Evolutionary conservation across 2,329 filamentous ascomycete genomes (phyloP).

Genomic region (Penicillium occitanis): DNA sequence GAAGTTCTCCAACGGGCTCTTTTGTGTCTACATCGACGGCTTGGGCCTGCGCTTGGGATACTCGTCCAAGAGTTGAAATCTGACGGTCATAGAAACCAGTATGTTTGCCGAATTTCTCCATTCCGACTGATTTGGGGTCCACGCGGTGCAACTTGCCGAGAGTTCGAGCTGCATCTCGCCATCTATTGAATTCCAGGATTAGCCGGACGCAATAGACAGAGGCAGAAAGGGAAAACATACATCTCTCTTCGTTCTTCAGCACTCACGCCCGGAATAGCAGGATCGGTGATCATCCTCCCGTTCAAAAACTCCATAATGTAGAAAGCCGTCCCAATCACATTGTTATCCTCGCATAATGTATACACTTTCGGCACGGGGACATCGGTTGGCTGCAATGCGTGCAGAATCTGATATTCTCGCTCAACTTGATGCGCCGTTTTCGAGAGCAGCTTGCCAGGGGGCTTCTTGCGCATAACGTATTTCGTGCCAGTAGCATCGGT

Average conservation of each 20-base stretch:
- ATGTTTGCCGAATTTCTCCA: slow-evolving; percentile 71
- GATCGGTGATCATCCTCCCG: slow-evolving; percentile 89
- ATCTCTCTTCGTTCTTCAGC: slow-evolving; percentile 70
- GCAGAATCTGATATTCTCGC: slow-evolving; percentile 87
- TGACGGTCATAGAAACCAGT: slow-evolving; percentile 83
- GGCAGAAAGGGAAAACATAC: slow-evolving; percentile 40
- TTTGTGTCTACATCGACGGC: slow-evolving; percentile 75
- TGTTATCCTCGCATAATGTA: slow-evolving; percentile 79
- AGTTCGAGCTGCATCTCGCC: slow-evolving; percentile 78
- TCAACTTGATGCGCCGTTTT: slow-evolving; percentile 96
- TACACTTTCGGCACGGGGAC: slow-evolving; percentile 84
- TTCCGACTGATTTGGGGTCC: slow-evolving; percentile 62
- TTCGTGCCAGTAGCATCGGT: slow-evolving; percentile 67
- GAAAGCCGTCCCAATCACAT: slow-evolving; percentile 83
- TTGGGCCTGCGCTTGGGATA: slow-evolving; percentile 74
- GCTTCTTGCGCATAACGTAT: slow-evolving; percentile 96
- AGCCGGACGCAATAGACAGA: not conserved
- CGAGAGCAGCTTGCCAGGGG: slow-evolving; percentile 87
- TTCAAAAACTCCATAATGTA: slow-evolving; percentile 97
- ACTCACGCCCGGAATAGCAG: slow-evolving; percentile 71
- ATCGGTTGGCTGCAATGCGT: slow-evolving; percentile 73
- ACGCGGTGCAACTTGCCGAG: slow-evolving; percentile 84
- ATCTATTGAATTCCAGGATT: slow-evolving; percentile 49
- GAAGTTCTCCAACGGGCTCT: slow-evolving; percentile 74
- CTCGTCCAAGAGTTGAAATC: slow-evolving; percentile 75